A percentile compares a stretch with the other conserved stretches of the same genome.
These are phyloP conservation scores for Monosporascus cannonballus DNA, from an alignment of 2,329 filamentous ascomycete genomes.

Conservation along the genomic window DNA sequence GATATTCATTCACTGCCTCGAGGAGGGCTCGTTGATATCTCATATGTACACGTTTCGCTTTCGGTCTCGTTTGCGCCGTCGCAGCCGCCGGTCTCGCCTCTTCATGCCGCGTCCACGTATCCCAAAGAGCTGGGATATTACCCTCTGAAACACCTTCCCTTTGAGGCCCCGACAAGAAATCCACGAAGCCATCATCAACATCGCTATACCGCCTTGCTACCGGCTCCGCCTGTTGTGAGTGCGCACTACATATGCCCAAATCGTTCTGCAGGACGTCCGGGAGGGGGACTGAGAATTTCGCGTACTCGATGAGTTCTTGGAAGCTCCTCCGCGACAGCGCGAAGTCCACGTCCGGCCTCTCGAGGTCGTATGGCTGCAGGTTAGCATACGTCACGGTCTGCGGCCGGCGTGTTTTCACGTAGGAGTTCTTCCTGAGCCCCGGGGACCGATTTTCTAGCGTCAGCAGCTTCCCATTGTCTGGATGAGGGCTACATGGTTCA, in stretches of 20 bases:
- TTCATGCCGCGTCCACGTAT: background rate
- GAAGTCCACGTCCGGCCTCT: conserved; percentile 7
- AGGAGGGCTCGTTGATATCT: background rate
- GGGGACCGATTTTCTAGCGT: conserved; percentile 6
- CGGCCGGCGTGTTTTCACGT: conserved; percentile 9
- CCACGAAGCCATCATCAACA: too few species aligned
- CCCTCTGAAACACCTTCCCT: too few species aligned
- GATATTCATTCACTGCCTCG: background rate
- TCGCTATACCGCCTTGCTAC: background rate
- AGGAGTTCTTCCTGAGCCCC: conserved; percentile 11
- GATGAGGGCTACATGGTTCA: conserved; percentile 12
- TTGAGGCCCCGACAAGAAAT: too few species aligned
- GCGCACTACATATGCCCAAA: background rate
- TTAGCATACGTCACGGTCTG: conserved; percentile 5
- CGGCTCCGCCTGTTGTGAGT: background rate
- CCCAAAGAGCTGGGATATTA: too few species aligned
- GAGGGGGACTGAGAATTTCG: conserved; percentile 8
- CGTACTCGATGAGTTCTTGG: conserved; percentile 13
- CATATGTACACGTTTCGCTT: background rate
- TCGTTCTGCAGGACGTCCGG: background rate
- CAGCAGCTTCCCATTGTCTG: conserved; percentile 16
- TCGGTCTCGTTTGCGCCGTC: background rate
- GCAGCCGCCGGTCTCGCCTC: background rate
- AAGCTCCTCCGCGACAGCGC: conserved; percentile 12
- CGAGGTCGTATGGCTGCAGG: conserved; percentile 9